phyloP scores from a whole-genome alignment of 2,329 filamentous ascomycete genomes.

The Raffaelea deltoideospora region DNA sequence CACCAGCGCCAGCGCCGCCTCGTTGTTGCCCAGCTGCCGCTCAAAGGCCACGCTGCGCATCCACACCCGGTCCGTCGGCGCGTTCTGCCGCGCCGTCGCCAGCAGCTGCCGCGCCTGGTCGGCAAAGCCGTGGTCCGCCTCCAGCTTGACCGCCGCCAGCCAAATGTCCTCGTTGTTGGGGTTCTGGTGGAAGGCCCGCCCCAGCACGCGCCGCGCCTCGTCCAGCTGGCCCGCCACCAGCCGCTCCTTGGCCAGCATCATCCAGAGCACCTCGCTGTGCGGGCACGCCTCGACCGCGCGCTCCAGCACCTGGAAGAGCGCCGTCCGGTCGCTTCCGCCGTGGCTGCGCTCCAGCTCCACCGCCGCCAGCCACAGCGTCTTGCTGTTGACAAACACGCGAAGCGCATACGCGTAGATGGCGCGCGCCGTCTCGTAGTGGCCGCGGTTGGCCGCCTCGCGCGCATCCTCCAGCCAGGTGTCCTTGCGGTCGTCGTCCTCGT shows the following conservation, averaged over 20 bases:
- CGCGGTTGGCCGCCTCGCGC: constrained; percentile 62
- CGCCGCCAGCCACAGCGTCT: constrained; percentile 77
- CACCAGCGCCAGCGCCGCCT: constrained; percentile 72
- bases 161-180: constrained; percentile 97
- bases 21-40: constrained; percentile 62
- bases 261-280: constrained; percentile 81
- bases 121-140: constrained; percentile 74
- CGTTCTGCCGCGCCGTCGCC: constrained; percentile 68
- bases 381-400: constrained; percentile 77
- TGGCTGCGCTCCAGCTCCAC: constrained; percentile 86
- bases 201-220: constrained; percentile 72
- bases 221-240: constrained; percentile 81
- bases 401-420: constrained; percentile 89
- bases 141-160: constrained; percentile 89
- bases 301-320: constrained; percentile 71
- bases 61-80: constrained; percentile 91
- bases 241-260: constrained; percentile 90
- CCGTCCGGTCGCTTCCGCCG: constrained; percentile 44
- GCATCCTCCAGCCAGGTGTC: constrained; percentile 95
- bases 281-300: constrained; percentile 91
- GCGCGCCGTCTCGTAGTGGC: constrained; percentile 75
- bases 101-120: constrained; percentile 73
- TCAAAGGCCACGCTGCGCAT: constrained; percentile 94
- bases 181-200: constrained; percentile 83
- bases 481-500: constrained; percentile 92